Conservation (phyloP, 768 basidiomycete species). For the Podaxis pistillaris region DNA sequence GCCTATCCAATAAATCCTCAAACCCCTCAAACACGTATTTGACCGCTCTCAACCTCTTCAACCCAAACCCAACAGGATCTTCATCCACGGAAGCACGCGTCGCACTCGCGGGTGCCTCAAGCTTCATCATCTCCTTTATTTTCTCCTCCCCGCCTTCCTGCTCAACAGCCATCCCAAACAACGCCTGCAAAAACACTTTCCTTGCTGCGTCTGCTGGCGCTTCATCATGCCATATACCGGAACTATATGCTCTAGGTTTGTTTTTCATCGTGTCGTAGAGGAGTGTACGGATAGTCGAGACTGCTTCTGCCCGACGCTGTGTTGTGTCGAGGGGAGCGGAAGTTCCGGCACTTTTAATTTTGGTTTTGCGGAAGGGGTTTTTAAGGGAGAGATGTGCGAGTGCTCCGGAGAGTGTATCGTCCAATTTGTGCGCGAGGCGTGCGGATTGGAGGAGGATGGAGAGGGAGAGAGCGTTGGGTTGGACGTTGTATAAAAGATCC, state of each 20-base stretch:
- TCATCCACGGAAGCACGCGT: constrained; percentile 14
- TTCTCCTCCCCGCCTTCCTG: constrained; percentile 19
- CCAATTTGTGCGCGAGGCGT: constrained; percentile 47
- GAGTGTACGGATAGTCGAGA: constrained; percentile 24
- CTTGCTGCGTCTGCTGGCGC: constrained; percentile 48
- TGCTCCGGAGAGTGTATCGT: constrained; percentile 50
- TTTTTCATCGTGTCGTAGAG: neutral
- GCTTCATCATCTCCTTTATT: constrained; percentile 26
- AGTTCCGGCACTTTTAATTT: neutral
- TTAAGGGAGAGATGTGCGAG: constrained; percentile 42
- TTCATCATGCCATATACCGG: constrained; percentile 44
- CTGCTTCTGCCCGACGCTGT: constrained; percentile 23
- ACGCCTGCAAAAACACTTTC: constrained; percentile 51
- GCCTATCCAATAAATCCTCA: constrained; percentile 7
- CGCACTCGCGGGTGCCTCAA: constrained; percentile 22
- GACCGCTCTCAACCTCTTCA: constrained; percentile 6
- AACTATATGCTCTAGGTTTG: constrained; percentile 23
- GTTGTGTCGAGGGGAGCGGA: neutral
- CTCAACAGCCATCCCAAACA: constrained; percentile 49
- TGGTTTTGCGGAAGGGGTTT: constrained; percentile 29
- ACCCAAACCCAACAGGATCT: constrained; percentile 14
- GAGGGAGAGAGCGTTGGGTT: constrained; percentile 56
- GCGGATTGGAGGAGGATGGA: constrained; percentile 61
- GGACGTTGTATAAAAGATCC: constrained; percentile 51
- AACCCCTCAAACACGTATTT: constrained; percentile 13